Conservation (phyloP, 495 filamentous ascomycete genomes). For the Penicillium paxilli region DNA sequence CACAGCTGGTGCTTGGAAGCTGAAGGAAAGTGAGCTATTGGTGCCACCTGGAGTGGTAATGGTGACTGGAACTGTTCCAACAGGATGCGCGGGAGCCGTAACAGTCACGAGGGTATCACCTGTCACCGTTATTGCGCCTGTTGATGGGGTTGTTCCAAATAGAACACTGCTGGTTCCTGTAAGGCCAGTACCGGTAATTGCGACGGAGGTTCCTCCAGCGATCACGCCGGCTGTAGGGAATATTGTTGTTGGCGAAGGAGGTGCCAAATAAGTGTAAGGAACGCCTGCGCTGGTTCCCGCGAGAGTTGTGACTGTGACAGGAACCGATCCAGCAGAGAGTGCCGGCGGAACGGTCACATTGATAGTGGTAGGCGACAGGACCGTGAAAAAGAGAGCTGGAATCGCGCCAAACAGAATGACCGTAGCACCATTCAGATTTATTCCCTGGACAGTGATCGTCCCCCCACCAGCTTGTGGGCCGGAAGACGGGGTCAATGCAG, state of each 20-base stretch:
- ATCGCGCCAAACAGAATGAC: background rate
- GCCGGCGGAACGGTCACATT: background rate
- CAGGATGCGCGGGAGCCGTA: background rate
- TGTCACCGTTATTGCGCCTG: background rate
- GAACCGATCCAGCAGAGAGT: background rate
- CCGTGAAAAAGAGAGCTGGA: slow-evolving; percentile 1
- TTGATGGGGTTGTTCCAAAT: slow-evolving; percentile 2
- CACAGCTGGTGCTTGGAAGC: background rate
- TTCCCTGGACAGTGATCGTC: background rate
- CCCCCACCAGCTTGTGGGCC: background rate
- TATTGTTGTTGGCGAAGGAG: background rate
- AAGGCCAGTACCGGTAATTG: background rate
- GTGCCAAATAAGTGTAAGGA: background rate
- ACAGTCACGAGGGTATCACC: background rate
- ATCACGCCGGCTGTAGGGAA: background rate
- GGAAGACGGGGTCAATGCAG: background rate
- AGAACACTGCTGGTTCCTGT: background rate
- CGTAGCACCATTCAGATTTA: background rate
- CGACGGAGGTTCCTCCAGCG: background rate
- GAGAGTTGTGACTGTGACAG: background rate
- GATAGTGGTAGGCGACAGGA: background rate
- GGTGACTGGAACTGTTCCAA: slow-evolving; percentile 4
- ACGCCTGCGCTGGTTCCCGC: background rate
- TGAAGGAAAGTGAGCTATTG: slow-evolving; percentile 3
- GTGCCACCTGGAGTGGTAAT: slow-evolving; percentile 4